Conservation (phyloP, 306 rosid species). For the Begonia fuchsioides region DNA sequence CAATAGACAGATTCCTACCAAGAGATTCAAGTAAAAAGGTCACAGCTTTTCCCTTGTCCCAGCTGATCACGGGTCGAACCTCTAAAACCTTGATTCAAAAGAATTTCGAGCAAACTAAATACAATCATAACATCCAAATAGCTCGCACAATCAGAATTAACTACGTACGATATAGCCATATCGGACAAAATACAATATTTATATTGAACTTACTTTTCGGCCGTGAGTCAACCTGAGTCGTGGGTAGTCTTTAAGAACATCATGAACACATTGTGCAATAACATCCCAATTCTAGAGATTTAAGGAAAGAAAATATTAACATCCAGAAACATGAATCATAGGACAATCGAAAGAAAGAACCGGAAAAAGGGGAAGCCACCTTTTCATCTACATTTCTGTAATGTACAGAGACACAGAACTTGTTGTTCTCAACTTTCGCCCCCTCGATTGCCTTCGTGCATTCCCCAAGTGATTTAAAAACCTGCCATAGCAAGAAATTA, state of each 20-base stretch:
- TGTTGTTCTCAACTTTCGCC: slow-evolving; percentile 58
- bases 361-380: slow-evolving; percentile 17
- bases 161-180: too few species aligned
- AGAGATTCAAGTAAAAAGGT: slow-evolving; percentile 86
- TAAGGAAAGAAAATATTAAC: slow-evolving; percentile 1
- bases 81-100: slow-evolving; percentile 66
- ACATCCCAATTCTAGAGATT: slow-evolving; percentile 45
- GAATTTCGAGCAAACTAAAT: too few species aligned
- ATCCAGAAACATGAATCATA: neutral
- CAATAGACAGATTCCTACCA: slow-evolving; percentile 19
- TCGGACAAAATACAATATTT: too few species aligned
- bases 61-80: slow-evolving; percentile 78
- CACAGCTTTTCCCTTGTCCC: slow-evolving; percentile 99
- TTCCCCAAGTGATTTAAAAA: slow-evolving; percentile 32
- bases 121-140: too few species aligned
- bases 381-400: slow-evolving; percentile 85
- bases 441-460: slow-evolving; percentile 50
- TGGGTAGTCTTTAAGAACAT: slow-evolving; percentile 53
- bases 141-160: too few species aligned
- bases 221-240: slow-evolving; percentile 69
- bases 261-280: slow-evolving; percentile 51
- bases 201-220: slow-evolving; percentile 46
- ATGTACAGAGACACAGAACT: slow-evolving; percentile 81
- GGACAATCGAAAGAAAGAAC: neutral
- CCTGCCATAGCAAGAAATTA: too few species aligned